A percentile compares a stretch with the other conserved stretches of the same genome.
Conservation (phyloP, 108 stramenopile genomes). For the Cyclostephanos invisitatus region DNA sequence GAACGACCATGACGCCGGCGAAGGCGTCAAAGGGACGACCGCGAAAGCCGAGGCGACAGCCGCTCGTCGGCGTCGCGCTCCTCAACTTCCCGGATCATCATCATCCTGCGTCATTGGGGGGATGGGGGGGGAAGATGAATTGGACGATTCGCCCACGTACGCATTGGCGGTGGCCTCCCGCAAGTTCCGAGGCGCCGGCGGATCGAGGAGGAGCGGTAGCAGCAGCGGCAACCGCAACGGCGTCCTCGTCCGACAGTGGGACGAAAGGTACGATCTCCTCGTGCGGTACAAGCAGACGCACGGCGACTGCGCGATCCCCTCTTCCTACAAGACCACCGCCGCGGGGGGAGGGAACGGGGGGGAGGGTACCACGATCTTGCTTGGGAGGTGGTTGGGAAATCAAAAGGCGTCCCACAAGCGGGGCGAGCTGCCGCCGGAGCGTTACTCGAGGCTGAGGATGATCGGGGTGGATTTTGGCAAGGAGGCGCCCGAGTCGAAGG, state of each 20-base stretch:
- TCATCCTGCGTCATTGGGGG: background rate
- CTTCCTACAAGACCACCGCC: background rate
- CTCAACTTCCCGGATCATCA: background rate
- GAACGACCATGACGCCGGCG: no score
- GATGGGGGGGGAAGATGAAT: background rate
- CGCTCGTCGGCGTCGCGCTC: background rate
- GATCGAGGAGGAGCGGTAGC: background rate
- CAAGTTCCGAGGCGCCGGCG: constrained; percentile 4
- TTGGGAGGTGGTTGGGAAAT: background rate
- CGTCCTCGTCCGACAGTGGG: background rate
- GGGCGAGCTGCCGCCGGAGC: background rate
- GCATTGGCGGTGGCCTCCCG: constrained; percentile 20
- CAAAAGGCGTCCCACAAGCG: no score
- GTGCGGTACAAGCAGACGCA: background rate
- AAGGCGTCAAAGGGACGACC: background rate
- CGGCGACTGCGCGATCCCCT: background rate
- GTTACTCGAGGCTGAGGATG: background rate
- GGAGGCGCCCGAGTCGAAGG: background rate
- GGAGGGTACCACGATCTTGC: background rate
- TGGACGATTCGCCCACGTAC: constrained; percentile 30
- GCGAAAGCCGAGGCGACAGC: background rate
- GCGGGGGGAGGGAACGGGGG: background rate
- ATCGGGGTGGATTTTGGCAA: background rate
- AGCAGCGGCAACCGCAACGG: background rate
- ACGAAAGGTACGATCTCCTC: background rate